These are phyloP conservation scores for Phoma sp. DNA, from an alignment of 2,329 filamentous ascomycete genomes.

Conservation along the genomic window DNA sequence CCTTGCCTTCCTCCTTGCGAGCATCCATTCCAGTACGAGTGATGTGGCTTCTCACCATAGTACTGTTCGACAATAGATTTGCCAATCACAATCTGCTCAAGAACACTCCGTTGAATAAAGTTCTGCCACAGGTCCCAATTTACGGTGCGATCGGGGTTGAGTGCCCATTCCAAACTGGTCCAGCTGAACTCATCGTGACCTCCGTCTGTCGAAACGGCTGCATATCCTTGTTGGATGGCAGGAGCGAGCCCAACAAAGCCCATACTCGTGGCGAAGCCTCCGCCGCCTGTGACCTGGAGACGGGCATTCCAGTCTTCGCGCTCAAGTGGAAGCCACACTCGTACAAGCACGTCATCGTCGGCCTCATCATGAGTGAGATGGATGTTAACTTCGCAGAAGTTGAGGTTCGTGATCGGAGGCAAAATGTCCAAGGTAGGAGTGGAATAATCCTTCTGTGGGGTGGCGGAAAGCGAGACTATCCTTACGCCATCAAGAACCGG, in stretches of 20 bases:
- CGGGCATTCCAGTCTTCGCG: constrained; percentile 29
- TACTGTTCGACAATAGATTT: constrained; percentile 36
- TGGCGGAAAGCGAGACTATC: not conserved
- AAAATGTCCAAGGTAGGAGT: not conserved
- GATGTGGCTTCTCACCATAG: constrained; percentile 36
- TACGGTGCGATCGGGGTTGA: constrained; percentile 24
- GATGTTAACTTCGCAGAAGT: constrained; percentile 46
- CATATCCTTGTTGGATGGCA: constrained; percentile 24
- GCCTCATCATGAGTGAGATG: constrained; percentile 36
- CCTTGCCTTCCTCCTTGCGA: constrained; percentile 35
- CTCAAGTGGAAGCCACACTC: constrained; percentile 27
- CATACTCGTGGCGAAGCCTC: constrained; percentile 25
- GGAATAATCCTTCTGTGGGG: not conserved
- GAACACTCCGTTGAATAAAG: constrained; percentile 34
- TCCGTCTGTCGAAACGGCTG: constrained; percentile 32
- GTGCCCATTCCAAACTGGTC: constrained; percentile 12
- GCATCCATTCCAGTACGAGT: constrained; percentile 46
- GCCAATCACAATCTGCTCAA: constrained; percentile 43
- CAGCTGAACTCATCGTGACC: constrained; percentile 19
- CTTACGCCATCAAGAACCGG: not conserved
- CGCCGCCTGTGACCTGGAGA: constrained; percentile 32
- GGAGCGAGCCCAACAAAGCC: constrained; percentile 10
- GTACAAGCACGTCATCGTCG: constrained; percentile 27
- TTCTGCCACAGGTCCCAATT: constrained; percentile 40
- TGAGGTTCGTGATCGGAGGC: not conserved